phyloP scores from a whole-genome alignment of 2,329 filamentous ascomycete species.

The Herpotrichia juniperi region DNA sequence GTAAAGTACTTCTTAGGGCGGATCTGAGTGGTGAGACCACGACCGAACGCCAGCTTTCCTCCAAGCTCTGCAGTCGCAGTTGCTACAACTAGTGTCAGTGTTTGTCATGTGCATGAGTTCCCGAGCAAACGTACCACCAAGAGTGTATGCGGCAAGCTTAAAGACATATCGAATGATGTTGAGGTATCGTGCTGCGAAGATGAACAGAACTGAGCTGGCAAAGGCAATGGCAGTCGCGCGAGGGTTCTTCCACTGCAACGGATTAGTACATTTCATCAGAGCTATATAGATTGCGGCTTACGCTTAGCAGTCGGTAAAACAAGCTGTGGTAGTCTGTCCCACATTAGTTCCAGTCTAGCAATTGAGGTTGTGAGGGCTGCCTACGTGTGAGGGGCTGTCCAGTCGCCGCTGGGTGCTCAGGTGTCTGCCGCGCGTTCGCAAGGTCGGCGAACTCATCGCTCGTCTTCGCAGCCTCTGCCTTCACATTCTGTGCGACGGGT shows the following conservation, averaged over 20 bases:
- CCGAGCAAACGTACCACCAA: constrained; percentile 57
- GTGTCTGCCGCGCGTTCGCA: constrained; percentile 59
- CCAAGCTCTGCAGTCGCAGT: constrained; percentile 64
- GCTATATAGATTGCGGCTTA: constrained; percentile 41
- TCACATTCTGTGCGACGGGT: constrained; percentile 63
- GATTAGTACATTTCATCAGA: constrained; percentile 13
- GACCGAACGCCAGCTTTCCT: constrained; percentile 61
- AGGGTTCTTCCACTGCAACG: constrained; percentile 67
- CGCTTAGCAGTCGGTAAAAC: constrained; percentile 69
- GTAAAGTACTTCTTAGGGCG: constrained; percentile 70
- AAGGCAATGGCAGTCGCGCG: constrained; percentile 68
- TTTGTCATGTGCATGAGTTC: background rate
- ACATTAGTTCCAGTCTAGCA: constrained; percentile 17
- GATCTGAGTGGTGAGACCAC: constrained; percentile 66
- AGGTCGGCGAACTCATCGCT: constrained; percentile 64
- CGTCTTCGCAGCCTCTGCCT: constrained; percentile 62
- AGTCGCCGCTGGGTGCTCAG: constrained; percentile 61
- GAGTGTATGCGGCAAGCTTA: constrained; percentile 63
- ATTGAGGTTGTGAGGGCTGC: constrained; percentile 24
- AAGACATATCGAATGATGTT: constrained; percentile 67
- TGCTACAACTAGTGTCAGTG: constrained; percentile 44
- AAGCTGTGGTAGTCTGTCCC: constrained; percentile 67
- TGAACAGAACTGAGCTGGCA: constrained; percentile 60
- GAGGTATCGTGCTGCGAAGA: constrained; percentile 68
- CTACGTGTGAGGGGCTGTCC: constrained; percentile 67